Percentiles rank a stretch among this genome's conserved stretches.
Conservation (phyloP, 768 basidiomycete species). For the Coprinopsis cinerea region DNA sequence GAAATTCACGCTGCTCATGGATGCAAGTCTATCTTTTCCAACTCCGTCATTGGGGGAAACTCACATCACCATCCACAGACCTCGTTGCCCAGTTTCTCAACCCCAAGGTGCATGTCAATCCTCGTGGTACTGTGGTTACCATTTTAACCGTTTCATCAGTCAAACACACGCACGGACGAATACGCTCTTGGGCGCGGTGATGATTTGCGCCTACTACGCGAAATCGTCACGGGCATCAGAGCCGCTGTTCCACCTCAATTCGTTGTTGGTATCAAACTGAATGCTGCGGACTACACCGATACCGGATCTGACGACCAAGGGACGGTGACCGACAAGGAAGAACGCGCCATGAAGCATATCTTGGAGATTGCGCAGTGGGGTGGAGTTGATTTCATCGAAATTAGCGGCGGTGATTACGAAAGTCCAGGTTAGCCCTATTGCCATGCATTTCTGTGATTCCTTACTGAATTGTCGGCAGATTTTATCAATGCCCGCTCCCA, state of each 20-base stretch:
- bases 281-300: slow-evolving; percentile 65
- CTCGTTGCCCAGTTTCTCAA: slow-evolving; percentile 76
- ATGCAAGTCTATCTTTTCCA: slow-evolving; percentile 43
- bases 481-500: too few relatives aligned
- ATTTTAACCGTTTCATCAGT: background rate
- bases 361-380: slow-evolving; percentile 56
- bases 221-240: slow-evolving; percentile 54
- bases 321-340: slow-evolving; percentile 23
- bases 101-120: slow-evolving; percentile 43
- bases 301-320: slow-evolving; percentile 13
- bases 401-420: slow-evolving; percentile 86
- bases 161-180: slow-evolving; percentile 52
- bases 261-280: slow-evolving; percentile 73
- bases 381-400: slow-evolving; percentile 76
- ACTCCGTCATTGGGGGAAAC: background rate
- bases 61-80: slow-evolving; percentile 40
- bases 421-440: slow-evolving; percentile 44
- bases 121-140: slow-evolving; percentile 1
- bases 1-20: slow-evolving; percentile 85
- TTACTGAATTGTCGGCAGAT: too few relatives aligned
- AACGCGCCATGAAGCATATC: slow-evolving; percentile 56
- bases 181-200: slow-evolving; percentile 42
- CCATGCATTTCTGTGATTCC: slow-evolving; percentile 4
- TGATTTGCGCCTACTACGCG: slow-evolving; percentile 50
- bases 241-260: slow-evolving; percentile 49